Evolutionary conservation across 805 yeast genomes (phyloP).

Genomic region (Sungouiozyma intestinalis): DNA sequence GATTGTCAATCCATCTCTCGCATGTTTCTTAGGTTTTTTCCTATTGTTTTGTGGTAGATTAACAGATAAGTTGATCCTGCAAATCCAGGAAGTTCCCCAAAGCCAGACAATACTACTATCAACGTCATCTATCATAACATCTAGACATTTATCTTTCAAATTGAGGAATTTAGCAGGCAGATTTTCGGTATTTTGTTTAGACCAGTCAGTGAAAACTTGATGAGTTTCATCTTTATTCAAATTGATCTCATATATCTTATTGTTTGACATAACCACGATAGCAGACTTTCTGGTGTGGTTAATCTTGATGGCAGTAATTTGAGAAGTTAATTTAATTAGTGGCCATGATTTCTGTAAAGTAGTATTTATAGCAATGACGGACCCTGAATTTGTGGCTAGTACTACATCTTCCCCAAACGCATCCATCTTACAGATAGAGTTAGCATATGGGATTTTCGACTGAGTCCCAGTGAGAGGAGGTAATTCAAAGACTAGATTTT

Average conservation of each 20-base stretch:
- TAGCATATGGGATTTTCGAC: slow-evolving; percentile 35
- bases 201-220: slow-evolving; percentile 55
- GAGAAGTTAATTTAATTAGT: slow-evolving; percentile 48
- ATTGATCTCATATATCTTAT: slow-evolving; percentile 62
- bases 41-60: slow-evolving; percentile 40
- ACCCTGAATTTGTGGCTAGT: slow-evolving; percentile 54
- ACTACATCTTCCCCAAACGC: slow-evolving; percentile 43
- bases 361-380: slow-evolving; percentile 40
- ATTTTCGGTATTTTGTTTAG: slow-evolving; percentile 60
- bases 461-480: slow-evolving; percentile 14
- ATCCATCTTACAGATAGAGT: slow-evolving; percentile 43
- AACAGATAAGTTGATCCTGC: slow-evolving; percentile 54
- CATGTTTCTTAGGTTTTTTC: slow-evolving; percentile 29
- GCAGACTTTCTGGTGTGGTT: slow-evolving; percentile 39
- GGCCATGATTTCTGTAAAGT: slow-evolving; percentile 25
- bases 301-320: slow-evolving; percentile 54
- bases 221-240: slow-evolving; percentile 7
- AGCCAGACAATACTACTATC: slow-evolving; percentile 53
- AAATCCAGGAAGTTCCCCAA: slow-evolving; percentile 80
- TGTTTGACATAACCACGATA: slow-evolving; percentile 60
- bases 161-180: slow-evolving; percentile 55
- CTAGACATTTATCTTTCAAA: slow-evolving; percentile 60
- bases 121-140: slow-evolving; percentile 44
- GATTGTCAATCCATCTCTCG: slow-evolving; percentile 35
- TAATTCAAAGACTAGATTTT: slow-evolving; percentile 22